Base-by-base conservation (phyloP, 169 alveolate genomes). In the Eimeria maxima region DNA sequence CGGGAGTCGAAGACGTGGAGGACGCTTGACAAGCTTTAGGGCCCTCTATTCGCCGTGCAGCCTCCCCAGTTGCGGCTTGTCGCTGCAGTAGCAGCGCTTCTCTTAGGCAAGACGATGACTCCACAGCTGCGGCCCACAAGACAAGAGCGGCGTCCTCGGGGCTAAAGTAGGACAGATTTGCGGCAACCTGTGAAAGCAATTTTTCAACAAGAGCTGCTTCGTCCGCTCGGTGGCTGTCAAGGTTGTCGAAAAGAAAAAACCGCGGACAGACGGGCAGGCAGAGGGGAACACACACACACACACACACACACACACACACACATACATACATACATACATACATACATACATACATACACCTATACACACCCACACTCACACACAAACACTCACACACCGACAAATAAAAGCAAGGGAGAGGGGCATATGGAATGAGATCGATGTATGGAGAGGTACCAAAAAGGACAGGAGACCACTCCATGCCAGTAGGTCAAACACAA, bases 81-180 rank as follows among this genome's bases (percentile, higher is more conserved):
- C 27, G 90, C 90, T 47, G 90, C 71, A 50, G 80, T 63, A 86
- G 80, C 80, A 86, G 67, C 42, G 44, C 76, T 16, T 57, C 44
- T 24, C 55, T 42, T 42, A 86, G 63, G 60, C 42, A 33, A 42
- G 63, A 16, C n/a, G 74, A 29, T 33, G 81, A 33, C 60, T 60
- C 78, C 80, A n/a, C 60, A 42, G 80, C 80, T 20, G 80, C 80
- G 60, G 93, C 80, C 11, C 60, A 60, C 57, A 86, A 42, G 13
- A 86, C 80, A 16, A 86, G 38, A 24, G 93, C 93, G n/a, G 42
- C 76, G 57, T 86, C 93, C 45, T 33, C 57, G 27, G 93, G 93
- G 27, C 57, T 27, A 20, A 86, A 86, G 57, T 86, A 42, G 22
- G 76, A 63, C 63, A 86, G 63, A 33, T 20, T 38, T 24, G 22